These are phyloP conservation scores for Pittosporum tobira DNA, from an alignment of 129 eudicot genomes.

Conservation along the genomic window DNA sequence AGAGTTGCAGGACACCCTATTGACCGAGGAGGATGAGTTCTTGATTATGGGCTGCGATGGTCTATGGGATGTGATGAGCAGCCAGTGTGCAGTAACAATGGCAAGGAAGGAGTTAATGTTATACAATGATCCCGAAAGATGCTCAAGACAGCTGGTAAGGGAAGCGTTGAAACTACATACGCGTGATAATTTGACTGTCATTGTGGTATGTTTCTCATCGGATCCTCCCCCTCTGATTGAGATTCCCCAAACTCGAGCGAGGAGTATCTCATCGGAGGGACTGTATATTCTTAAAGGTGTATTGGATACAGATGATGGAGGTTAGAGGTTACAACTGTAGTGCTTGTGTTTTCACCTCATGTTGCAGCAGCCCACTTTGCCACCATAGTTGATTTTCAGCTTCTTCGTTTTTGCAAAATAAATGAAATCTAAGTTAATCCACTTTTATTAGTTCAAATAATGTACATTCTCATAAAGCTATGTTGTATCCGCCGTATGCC, in stretches of 20 bases:
- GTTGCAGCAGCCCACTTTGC: neutral
- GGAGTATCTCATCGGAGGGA: constrained; percentile 82
- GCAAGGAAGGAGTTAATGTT: constrained; percentile 62
- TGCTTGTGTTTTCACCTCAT: neutral
- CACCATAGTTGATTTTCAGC: no score
- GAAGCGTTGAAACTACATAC: constrained; percentile 69
- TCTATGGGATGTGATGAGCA: constrained; percentile 86
- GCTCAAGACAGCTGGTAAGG: constrained; percentile 63
- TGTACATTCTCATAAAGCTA: no score
- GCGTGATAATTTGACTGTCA: constrained; percentile 59
- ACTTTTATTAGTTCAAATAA: no score
- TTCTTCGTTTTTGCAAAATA: neutral
- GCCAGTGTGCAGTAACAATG: constrained; percentile 74
- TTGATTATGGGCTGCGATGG: constrained; percentile 80
- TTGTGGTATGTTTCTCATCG: constrained; percentile 59
- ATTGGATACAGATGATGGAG: constrained; percentile 19
- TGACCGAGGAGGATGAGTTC: constrained; percentile 72
- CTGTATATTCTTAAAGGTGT: constrained; percentile 52
- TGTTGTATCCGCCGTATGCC: no score
- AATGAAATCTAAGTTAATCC: no score
- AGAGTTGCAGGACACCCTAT: constrained; percentile 47
- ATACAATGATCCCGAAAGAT: constrained; percentile 68
- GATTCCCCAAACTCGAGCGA: constrained; percentile 33
- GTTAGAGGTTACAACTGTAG: neutral
- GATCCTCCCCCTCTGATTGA: constrained; percentile 84